Conservation (phyloP, 345 rosid species). For the Arabis hirsuta region DNA sequence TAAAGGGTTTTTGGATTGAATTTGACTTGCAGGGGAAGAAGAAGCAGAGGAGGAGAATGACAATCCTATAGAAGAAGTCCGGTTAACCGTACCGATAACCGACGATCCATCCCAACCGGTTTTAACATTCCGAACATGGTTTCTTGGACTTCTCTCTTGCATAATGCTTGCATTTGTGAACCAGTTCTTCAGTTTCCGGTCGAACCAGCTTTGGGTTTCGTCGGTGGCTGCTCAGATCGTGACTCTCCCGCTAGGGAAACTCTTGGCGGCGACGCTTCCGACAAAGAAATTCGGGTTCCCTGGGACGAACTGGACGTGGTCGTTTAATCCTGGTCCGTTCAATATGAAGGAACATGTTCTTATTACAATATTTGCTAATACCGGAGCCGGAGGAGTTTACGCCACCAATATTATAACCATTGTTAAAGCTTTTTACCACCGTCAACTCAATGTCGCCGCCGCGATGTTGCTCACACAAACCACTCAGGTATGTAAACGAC, state of each 20-base stretch:
- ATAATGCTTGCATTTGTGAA: conserved; percentile 57
- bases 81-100: conserved; percentile 57
- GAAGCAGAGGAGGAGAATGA: conserved; percentile 47
- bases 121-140: conserved; percentile 66
- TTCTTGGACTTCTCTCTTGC: conserved; percentile 52
- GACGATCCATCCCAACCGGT: conserved; percentile 56
- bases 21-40: conserved; percentile 34
- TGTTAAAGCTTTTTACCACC: conserved; percentile 58
- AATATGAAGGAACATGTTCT: conserved; percentile 60
- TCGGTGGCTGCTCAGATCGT: conserved; percentile 55
- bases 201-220: conserved; percentile 48
- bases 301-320: conserved; percentile 46
- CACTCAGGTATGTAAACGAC: conserved; percentile 58
- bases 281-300: conserved; percentile 44
- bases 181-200: conserved; percentile 55
- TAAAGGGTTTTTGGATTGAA: neutral
- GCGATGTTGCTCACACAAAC: conserved; percentile 64
- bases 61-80: conserved; percentile 63
- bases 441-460: conserved; percentile 37
- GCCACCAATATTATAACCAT: conserved; percentile 51
- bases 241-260: conserved; percentile 51
- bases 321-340: conserved; percentile 61
- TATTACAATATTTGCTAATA: conserved; percentile 61
- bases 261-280: conserved; percentile 61
- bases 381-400: conserved; percentile 53